Percentiles rank a stretch among this genome's conserved stretches.
Evolutionary conservation across 371 early-diverging fungal genomes (phyloP).

Genomic region (Apophysomyces elegans): DNA sequence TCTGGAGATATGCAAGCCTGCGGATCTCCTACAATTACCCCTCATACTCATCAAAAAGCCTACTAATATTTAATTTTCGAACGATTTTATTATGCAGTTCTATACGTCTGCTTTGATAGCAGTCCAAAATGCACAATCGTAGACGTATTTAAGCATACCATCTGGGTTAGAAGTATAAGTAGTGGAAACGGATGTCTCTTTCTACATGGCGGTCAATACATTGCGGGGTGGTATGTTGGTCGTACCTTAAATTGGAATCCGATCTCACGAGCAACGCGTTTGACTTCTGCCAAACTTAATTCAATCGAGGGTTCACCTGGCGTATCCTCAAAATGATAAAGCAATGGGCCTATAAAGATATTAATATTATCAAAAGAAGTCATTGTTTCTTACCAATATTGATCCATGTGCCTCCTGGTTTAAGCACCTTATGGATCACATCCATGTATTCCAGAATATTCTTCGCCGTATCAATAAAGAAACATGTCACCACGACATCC

Average conservation of each 20-base stretch:
- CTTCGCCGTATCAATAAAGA: conserved; percentile 96
- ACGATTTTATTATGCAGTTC: neutral
- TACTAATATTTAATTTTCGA: no score
- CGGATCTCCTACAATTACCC: no score
- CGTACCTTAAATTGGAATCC: conserved; percentile 77
- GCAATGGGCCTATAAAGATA: conserved; percentile 73
- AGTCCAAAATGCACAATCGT: conserved; percentile 70
- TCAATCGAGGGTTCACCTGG: conserved; percentile 83
- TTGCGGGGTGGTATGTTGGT: neutral
- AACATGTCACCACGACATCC: conserved; percentile 93
- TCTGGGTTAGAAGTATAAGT: conserved; percentile 78
- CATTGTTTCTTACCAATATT: conserved; percentile 72
- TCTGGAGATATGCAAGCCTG: no score
- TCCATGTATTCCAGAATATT: conserved; percentile 89
- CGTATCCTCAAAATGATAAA: conserved; percentile 92
- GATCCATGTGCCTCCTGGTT: conserved; percentile 92
- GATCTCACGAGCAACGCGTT: conserved; percentile 60
- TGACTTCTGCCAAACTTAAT: conserved; percentile 83
- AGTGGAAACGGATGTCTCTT: conserved; percentile 58
- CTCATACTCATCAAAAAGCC: no score
- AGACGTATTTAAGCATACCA: conserved; percentile 85
- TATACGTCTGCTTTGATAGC: conserved; percentile 39
- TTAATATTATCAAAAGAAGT: neutral
- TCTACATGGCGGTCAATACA: conserved; percentile 32
- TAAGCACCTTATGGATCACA: conserved; percentile 74